Conservation (phyloP, 371 early-diverging fungal genomes). For the Rhizopus arrhizus region DNA sequence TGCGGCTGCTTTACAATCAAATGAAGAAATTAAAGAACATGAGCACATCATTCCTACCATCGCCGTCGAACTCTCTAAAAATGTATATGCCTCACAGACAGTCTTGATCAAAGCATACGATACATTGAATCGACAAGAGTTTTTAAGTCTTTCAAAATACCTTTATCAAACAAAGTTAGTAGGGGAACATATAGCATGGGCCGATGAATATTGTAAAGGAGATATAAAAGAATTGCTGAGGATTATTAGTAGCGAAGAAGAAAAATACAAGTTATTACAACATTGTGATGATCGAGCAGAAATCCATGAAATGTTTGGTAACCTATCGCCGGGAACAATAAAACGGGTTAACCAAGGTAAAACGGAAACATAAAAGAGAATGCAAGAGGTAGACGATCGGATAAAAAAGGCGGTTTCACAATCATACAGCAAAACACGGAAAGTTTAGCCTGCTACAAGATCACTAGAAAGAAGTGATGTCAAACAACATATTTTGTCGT, state of each 20-base stretch:
- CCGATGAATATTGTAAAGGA: slow-evolving; percentile 20
- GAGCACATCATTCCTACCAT: slow-evolving; percentile 37
- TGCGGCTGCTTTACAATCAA: background rate
- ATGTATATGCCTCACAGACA: slow-evolving; percentile 33
- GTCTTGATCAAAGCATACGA: slow-evolving; percentile 25
- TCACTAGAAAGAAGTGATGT: too few species aligned
- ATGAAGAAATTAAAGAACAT: slow-evolving; percentile 7
- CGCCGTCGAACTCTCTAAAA: slow-evolving; percentile 24
- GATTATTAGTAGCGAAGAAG: background rate
- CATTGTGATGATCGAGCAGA: slow-evolving; percentile 32
- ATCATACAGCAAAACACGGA: too few species aligned
- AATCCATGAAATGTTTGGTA: slow-evolving; percentile 26
- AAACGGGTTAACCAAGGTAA: slow-evolving; percentile 11
- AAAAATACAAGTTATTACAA: slow-evolving; percentile 3
- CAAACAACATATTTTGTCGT: too few species aligned
- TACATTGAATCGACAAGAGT: slow-evolving; percentile 10
- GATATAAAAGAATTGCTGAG: slow-evolving; percentile 5
- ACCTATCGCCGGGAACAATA: slow-evolving; percentile 18
- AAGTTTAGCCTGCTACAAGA: too few species aligned
- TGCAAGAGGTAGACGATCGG: too few species aligned
- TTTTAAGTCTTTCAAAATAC: slow-evolving; percentile 12
- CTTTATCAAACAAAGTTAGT: slow-evolving; percentile 10
- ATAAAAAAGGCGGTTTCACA: too few species aligned
- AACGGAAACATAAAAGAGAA: too few species aligned
- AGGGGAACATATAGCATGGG: slow-evolving; percentile 32